These are phyloP conservation scores for Vigna nakashimae DNA, from an alignment of 306 rosid species.

Conservation along the genomic window DNA sequence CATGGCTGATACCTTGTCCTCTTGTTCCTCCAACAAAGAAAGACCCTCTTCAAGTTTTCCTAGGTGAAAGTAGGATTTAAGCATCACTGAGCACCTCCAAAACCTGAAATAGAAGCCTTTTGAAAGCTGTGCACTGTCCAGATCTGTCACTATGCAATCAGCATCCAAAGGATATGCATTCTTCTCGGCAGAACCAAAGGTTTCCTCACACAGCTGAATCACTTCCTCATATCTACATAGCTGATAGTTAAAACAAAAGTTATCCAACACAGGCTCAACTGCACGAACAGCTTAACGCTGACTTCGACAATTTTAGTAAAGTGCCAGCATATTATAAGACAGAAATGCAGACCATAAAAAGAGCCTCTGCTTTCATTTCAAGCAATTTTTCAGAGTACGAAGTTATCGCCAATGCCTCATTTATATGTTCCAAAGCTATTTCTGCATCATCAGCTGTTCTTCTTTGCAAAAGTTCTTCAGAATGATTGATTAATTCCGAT, in stretches of 20 bases:
- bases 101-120: constrained; percentile 29
- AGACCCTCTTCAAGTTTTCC: constrained; percentile 27
- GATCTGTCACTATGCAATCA: background rate
- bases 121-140: constrained; percentile 1
- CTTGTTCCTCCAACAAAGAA: constrained; percentile 4
- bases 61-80: constrained; percentile 24
- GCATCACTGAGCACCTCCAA: constrained; percentile 23
- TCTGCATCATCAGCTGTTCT: constrained; percentile 6
- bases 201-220: constrained; percentile 28
- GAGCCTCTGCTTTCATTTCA: constrained; percentile 28
- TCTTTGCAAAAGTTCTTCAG: constrained; percentile 23
- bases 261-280: constrained; percentile 7
- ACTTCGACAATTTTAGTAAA: background rate
- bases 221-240: constrained; percentile 20
- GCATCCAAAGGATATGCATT: constrained; percentile 13
- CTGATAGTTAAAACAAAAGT: constrained; percentile 12
- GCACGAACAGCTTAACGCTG: constrained; percentile 1
- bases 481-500: constrained; percentile 18
- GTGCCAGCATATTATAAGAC: constrained; percentile 4
- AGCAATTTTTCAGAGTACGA: constrained; percentile 9
- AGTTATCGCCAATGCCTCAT: constrained; percentile 21
- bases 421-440: constrained; percentile 9
- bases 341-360: constrained; percentile 22
- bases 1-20: constrained; percentile 20
- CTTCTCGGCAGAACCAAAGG: background rate